Conservation (phyloP, 371 early-diverging fungal genomes). For the Funneliformis caledonium region DNA sequence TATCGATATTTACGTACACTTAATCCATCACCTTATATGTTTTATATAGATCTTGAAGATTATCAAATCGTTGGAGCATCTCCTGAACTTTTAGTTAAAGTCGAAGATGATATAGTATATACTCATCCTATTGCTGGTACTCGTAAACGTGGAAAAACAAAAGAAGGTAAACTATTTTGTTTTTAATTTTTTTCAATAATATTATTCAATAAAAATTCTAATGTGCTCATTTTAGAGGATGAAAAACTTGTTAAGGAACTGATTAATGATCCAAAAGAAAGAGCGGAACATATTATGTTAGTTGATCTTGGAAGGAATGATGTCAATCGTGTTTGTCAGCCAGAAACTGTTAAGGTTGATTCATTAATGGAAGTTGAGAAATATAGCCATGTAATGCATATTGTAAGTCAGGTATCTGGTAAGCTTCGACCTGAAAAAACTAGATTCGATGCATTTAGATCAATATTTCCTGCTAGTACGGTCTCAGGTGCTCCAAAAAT, state of each 20-base stretch:
- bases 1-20: conserved; percentile 93
- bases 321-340: conserved; percentile 92
- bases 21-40: conserved; percentile 99
- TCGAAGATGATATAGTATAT: conserved; percentile 80
- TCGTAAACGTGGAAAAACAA: conserved; percentile 82
- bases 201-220: background rate
- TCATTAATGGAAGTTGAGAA: conserved; percentile 95
- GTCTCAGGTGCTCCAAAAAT: conserved; percentile 98
- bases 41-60: conserved; percentile 89
- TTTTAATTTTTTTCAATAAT: background rate
- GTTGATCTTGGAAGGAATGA: conserved; percentile 98
- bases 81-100: conserved; percentile 96
- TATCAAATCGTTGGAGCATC: conserved; percentile 97
- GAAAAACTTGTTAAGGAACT: conserved; percentile 82
- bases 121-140: conserved; percentile 98
- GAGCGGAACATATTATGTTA: conserved; percentile 96
- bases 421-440: conserved; percentile 85
- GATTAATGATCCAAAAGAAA: conserved; percentile 88
- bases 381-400: conserved; percentile 98
- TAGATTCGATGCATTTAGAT: conserved; percentile 92
- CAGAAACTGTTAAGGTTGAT: conserved; percentile 89
- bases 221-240: conserved; percentile 61
- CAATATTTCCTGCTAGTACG: conserved; percentile 97
- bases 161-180: conserved; percentile 46
- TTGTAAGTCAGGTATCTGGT: conserved; percentile 93